Percentiles rank a stretch among this genome's conserved stretches.
phyloP scores from a whole-genome alignment of 306 rosid genomes.

The Phaseolus lunatus region DNA sequence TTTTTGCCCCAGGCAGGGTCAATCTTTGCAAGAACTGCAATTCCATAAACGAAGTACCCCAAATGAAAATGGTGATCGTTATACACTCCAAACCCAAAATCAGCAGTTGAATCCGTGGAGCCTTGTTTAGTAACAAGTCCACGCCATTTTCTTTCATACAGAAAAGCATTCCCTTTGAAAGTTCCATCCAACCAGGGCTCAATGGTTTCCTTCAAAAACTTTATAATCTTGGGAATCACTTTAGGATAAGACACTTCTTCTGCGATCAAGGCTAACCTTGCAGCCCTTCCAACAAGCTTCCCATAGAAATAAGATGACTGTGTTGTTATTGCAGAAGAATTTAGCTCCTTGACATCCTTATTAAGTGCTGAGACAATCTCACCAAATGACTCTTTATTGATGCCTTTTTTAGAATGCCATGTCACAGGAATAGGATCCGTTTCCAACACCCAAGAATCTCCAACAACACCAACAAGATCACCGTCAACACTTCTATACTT shows the following conservation, averaged over 20 bases:
- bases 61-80: conserved; percentile 91
- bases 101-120: conserved; percentile 67
- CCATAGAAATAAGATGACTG: conserved; percentile 78
- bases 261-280: conserved; percentile 88
- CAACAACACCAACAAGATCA: conserved; percentile 90
- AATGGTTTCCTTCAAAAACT: conserved; percentile 69
- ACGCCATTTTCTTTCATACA: conserved; percentile 77
- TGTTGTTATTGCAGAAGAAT: conserved; percentile 51
- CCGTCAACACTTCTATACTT: conserved; percentile 85
- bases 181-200: conserved; percentile 90
- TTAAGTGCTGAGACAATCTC: conserved; percentile 69
- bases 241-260: conserved; percentile 69
- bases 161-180: conserved; percentile 79
- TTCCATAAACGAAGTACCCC: conserved; percentile 86
- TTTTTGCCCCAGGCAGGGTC: conserved; percentile 85
- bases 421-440: conserved; percentile 66
- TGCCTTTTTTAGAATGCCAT: conserved; percentile 78
- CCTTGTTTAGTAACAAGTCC: conserved; percentile 84
- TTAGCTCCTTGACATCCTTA: conserved; percentile 72
- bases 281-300: conserved; percentile 82
- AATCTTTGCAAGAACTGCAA: conserved; percentile 82
- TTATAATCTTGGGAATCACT: conserved; percentile 61
- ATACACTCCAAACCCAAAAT: conserved; percentile 85
- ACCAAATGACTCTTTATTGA: conserved; percentile 53
- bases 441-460: conserved; percentile 74